These are phyloP conservation scores for Geum urbanum DNA, from an alignment of 306 rosid genomes.

Conservation along the genomic window DNA sequence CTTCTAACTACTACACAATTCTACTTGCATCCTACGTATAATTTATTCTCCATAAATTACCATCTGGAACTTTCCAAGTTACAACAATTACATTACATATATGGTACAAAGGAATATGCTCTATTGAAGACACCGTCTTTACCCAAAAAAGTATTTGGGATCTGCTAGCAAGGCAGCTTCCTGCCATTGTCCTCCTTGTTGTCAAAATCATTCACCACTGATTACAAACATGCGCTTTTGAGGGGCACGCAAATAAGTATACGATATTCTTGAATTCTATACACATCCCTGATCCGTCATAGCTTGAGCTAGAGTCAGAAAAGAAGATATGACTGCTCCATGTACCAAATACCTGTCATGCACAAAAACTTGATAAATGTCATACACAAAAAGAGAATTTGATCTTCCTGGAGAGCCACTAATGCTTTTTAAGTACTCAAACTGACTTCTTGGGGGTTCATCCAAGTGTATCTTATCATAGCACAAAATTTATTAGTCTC, in stretches of 20 bases:
- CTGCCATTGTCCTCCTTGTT: conserved; percentile 11
- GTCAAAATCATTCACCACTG: neutral
- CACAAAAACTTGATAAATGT: conserved; percentile 4
- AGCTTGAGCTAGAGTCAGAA: conserved; percentile 91
- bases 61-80: conserved; percentile 15
- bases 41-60: conserved; percentile 27
- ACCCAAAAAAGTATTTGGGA: neutral
- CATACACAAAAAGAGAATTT: neutral
- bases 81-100: conserved; percentile 33
- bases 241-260: conserved; percentile 19
- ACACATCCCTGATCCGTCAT: conserved; percentile 98
- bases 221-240: conserved; percentile 22
- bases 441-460: neutral
- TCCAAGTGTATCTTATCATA: neutral
- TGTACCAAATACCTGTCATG: conserved; percentile 75
- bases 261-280: conserved; percentile 33
- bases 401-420: conserved; percentile 1
- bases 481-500: neutral
- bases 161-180: conserved; percentile 17
- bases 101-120: conserved; percentile 44
- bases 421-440: neutral
- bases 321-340: conserved; percentile 87
- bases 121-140: conserved; percentile 14
- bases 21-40: conserved; percentile 18
- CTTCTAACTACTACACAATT: conserved; percentile 26